Conservation (phyloP, 208 protist species). For the Acanthamoeba lenticulata region DNA sequence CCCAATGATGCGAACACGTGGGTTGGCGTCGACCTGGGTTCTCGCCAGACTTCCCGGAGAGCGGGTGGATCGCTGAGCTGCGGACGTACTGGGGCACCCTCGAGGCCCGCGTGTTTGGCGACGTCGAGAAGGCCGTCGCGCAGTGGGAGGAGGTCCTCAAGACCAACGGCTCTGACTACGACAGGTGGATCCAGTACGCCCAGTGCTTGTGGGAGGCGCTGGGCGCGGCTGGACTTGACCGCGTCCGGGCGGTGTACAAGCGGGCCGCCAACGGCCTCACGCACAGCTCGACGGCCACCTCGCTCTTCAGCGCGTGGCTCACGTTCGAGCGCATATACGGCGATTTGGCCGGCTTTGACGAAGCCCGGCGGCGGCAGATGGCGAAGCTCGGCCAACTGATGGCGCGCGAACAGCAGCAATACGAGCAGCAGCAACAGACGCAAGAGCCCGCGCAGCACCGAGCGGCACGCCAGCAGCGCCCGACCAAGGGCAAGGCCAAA, state of each 20-base stretch:
- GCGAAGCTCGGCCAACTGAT: background rate
- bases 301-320: background rate
- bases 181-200: constrained; percentile 9
- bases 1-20: background rate
- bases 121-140: background rate
- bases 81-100: constrained; percentile 48
- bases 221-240: background rate
- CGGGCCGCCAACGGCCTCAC: background rate
- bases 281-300: background rate
- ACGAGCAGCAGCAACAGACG: background rate
- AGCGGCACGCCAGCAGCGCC: background rate
- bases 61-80: background rate
- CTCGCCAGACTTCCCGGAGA: constrained; percentile 13
- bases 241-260: constrained; percentile 8
- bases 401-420: background rate
- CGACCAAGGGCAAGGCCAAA: background rate
- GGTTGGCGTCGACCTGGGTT: background rate
- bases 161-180: background rate
- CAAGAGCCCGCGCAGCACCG: background rate
- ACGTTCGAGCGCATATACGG: background rate
- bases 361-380: background rate
- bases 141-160: constrained; percentile 29
- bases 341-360: background rate
- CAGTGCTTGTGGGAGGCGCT: background rate
- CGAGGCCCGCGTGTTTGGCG: background rate